Evolutionary conservation across 306 rosid genomes (phyloP), one percentile per base, ranked within the genome.

Genomic region (Abrus pulchellus): DNA sequence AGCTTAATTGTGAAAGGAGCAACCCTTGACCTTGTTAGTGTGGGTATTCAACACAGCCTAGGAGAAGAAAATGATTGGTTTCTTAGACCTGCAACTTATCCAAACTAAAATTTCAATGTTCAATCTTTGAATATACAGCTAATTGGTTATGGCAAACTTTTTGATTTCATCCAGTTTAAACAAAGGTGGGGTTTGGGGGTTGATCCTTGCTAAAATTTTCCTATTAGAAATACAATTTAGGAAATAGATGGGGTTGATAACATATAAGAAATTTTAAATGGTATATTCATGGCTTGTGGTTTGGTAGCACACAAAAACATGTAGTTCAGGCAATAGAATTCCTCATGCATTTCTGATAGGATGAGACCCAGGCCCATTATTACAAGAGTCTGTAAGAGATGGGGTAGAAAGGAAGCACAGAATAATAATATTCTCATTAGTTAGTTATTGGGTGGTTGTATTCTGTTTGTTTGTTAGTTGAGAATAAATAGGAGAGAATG

Each of bases 1-100:
- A 47, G 50, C 12, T 54, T 54, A 54, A 1, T 54, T 54, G 60
- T 54, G 60, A 54, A 54, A 54, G 32, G 57, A 9, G 3, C 29
- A 54, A 54, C 3, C 20, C 20, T 20, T 20, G 20, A 20, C 32
- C 1, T 60, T 30, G 44, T 11, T 32, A 5, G 28, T 62, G 44
- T 34, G 5, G 68, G 45, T 13, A 33, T 3, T 9, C 13, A 62
- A 36, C 11, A 34, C 49, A 64, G 7, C 6, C 28, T 36, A 53
- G 53, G 67, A 53, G 73, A 49, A 36, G 66, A 64, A 36, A 8
- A 34, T 70, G 73, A 12, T 71, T 71, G 38, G 14, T 38, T 59
- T 79, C 33, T 13, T 27, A 12, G 65, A 48, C 47, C 50, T 71
- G 63, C 28, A 71, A 41, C 67, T 1, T 6, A 52, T 72, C 36